These are phyloP conservation scores for Ceratonia siliqua DNA, from an alignment of 306 rosid species.

Conservation along the genomic window DNA sequence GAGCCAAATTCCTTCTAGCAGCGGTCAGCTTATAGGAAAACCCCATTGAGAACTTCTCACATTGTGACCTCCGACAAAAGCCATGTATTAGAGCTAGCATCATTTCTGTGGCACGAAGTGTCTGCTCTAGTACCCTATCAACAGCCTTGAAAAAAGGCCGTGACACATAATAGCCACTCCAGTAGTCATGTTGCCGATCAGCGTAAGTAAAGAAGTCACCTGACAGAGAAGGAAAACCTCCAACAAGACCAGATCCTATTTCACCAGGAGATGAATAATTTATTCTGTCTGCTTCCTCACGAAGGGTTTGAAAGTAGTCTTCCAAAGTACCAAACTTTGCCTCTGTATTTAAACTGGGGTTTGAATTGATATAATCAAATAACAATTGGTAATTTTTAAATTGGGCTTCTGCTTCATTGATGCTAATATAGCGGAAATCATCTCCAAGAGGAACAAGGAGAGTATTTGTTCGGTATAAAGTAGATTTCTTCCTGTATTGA, in stretches of 20 bases:
- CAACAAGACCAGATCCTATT: constrained; percentile 74
- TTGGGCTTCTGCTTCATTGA: constrained; percentile 91
- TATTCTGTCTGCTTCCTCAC: constrained; percentile 81
- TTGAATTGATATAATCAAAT: constrained; percentile 88
- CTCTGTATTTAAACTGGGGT: constrained; percentile 82
- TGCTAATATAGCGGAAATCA: constrained; percentile 86
- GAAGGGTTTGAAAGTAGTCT: constrained; percentile 79
- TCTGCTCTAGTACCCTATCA: constrained; percentile 91
- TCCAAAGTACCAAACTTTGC: constrained; percentile 90
- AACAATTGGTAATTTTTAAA: constrained; percentile 83
- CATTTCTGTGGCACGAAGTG: constrained; percentile 91
- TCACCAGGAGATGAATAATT: constrained; percentile 80
- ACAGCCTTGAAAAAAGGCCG: constrained; percentile 98
- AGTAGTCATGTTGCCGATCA: constrained; percentile 93
- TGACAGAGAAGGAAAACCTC: constrained; percentile 92
- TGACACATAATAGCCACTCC: constrained; percentile 99
- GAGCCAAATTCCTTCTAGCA: constrained; percentile 97
- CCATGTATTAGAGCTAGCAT: constrained; percentile 82
- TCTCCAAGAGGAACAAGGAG: constrained; percentile 98
- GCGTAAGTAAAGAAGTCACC: constrained; percentile 98
- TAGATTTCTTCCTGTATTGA: constrained; percentile 93
- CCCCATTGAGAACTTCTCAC: constrained; percentile 77
- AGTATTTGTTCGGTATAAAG: constrained; percentile 88
- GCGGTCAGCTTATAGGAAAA: constrained; percentile 93
- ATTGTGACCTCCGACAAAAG: constrained; percentile 73